phyloP scores from a whole-genome alignment of 257 asterid genomes.

The Striga asiatica region DNA sequence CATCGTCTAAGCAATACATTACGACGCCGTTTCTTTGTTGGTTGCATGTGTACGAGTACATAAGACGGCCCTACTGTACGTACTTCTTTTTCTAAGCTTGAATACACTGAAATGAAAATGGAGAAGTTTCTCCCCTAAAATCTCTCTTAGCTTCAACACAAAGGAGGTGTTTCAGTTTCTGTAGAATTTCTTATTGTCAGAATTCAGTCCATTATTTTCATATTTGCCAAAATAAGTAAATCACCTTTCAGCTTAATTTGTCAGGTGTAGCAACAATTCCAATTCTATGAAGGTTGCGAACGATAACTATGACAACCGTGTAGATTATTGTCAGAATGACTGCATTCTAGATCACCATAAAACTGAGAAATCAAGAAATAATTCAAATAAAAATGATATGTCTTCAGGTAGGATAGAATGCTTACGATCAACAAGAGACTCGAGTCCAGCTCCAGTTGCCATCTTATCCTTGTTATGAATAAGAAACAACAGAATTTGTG shows the following conservation, averaged over 20 bases:
- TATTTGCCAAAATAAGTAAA: not conserved
- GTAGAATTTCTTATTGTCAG: too few relatives aligned
- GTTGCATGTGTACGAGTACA: too few relatives aligned
- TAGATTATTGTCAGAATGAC: too few relatives aligned
- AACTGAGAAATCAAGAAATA: not conserved
- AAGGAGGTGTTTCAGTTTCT: too few relatives aligned
- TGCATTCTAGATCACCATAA: not conserved
- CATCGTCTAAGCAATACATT: too few relatives aligned
- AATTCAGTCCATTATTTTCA: too few relatives aligned
- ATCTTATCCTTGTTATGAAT: slow-evolving; percentile 19
- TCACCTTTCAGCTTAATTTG: not conserved
- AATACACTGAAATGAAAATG: too few relatives aligned
- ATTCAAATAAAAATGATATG: not conserved
- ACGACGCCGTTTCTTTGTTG: too few relatives aligned
- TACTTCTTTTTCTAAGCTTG: too few relatives aligned
- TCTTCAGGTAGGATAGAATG: not conserved
- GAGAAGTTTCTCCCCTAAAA: too few relatives aligned
- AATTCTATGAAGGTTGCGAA: not conserved
- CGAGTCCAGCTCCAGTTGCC: slow-evolving; percentile 5
- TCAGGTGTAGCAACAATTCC: not conserved
- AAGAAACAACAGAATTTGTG: not conserved
- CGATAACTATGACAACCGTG: not conserved
- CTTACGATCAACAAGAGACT: not conserved
- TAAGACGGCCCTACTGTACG: too few relatives aligned
- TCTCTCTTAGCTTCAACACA: too few relatives aligned